phyloP scores from a whole-genome alignment of 306 rosid species.

The Prunus salicina region DNA sequence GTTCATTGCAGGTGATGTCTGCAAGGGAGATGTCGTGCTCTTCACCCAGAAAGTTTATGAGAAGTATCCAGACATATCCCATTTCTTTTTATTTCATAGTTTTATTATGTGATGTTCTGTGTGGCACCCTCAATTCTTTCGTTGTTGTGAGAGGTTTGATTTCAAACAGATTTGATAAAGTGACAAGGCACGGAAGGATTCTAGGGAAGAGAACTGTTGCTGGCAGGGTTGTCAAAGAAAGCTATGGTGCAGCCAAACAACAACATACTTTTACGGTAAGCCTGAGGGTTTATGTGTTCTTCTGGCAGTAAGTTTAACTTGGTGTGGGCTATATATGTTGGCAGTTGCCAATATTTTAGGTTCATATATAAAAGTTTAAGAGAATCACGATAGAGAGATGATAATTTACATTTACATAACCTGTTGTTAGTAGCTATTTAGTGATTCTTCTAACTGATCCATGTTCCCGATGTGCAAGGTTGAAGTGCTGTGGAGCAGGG shows the following conservation, averaged over 20 bases:
- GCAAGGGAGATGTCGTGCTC: slow-evolving; percentile 74
- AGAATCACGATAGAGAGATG: neutral
- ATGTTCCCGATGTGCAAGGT: slow-evolving; percentile 41
- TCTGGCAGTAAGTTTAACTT: neutral
- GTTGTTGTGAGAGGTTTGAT: slow-evolving; percentile 10
- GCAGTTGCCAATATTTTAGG: neutral
- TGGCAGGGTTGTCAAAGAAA: slow-evolving; percentile 76
- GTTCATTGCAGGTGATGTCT: slow-evolving; percentile 66
- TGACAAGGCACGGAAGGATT: slow-evolving; percentile 51
- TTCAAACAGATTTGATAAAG: slow-evolving; percentile 60
- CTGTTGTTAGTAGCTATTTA: neutral
- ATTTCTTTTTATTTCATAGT: slow-evolving; percentile 8
- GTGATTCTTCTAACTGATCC: slow-evolving; percentile 5
- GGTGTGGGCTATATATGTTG: neutral
- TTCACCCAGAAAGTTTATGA: slow-evolving; percentile 70
- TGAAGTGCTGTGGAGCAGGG: slow-evolving; percentile 82
- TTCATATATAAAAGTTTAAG: neutral
- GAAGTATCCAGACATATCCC: slow-evolving; percentile 35
- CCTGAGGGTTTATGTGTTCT: neutral
- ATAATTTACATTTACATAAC: neutral
- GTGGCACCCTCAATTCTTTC: neutral
- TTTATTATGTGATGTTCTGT: slow-evolving; percentile 19
- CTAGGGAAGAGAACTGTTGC: slow-evolving; percentile 66
- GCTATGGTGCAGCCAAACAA: slow-evolving; percentile 78
- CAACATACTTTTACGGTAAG: slow-evolving; percentile 84